Base-by-base conservation (phyloP, 2,329 filamentous ascomycete genomes). In the Herpotrichia juniperi region DNA sequence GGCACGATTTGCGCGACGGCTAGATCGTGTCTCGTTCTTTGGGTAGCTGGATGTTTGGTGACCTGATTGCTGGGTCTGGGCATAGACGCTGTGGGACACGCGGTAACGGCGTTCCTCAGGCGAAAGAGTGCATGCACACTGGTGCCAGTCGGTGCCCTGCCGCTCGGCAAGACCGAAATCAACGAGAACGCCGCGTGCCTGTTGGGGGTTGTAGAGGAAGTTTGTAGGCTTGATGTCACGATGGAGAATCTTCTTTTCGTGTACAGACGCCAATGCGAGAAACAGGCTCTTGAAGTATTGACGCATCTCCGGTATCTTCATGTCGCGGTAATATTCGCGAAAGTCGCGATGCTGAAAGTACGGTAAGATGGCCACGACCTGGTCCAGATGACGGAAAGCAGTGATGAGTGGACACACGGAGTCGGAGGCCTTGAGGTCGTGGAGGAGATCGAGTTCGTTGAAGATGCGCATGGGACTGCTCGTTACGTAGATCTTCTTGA, bases 401-500 rank as follows among this genome's bases (percentile, higher is more conserved):
- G 94, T 99, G 72, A 99, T 96, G 17, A 99, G 83, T 28, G 94
- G 93, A 63, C 94, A 97, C 22, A 99, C 93, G 1, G 91, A 91
- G 32, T 86, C 83, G 53, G 89, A 96, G 50, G 89, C 85, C 44
- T 89, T 85, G 8, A 99, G 83, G 69, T 96, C 92, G 70, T 96
- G 87, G 19, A 99, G 84, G 19, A 99, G 83, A 65, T 97, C 93
- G 16, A 99, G 86, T 75, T 99, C 94, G 76, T 99, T 99, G 69
- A 96, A 85, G 63, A 99, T 97, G 40, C 94, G 90, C 24, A 87
- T 83, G 0, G 94, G 94, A 61, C 92, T 97, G 57, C 93, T 97
- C 0, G 96, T 99, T 59, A 97, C 94, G 74, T 99, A 99, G 63
- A 99, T 99, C 79, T 99, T 99, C 79, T 99, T 99, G 75, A 99